These are phyloP conservation scores for Pythium angustatum DNA, from an alignment of 352 stramenopile species.

Conservation along the genomic window DNA sequence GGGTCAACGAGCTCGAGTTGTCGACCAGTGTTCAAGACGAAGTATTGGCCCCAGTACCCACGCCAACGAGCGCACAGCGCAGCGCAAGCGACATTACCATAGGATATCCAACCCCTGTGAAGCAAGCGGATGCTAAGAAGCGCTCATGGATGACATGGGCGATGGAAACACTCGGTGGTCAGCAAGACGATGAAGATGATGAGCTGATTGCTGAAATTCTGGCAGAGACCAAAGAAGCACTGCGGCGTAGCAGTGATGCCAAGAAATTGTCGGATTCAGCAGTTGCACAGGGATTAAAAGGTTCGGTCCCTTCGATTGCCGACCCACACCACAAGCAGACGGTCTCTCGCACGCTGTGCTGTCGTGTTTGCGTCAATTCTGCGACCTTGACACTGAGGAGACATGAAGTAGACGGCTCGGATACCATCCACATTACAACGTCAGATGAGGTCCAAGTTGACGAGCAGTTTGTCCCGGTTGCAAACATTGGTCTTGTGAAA, in stretches of 20 bases:
- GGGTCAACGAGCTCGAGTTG: not conserved
- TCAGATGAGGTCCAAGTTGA: constrained; percentile 24
- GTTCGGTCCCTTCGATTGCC: not conserved
- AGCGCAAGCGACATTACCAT: not conserved
- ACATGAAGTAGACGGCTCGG: constrained; percentile 34
- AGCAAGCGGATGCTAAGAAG: constrained; percentile 12
- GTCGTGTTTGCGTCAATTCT: constrained; percentile 60
- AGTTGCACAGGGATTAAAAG: not conserved
- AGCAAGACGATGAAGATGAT: constrained; percentile 62
- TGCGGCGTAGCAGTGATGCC: constrained; percentile 33
- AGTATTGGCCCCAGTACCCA: not conserved
- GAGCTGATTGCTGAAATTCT: constrained; percentile 70
- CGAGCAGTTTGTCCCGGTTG: constrained; percentile 75
- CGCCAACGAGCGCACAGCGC: not conserved
- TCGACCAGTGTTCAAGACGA: not conserved
- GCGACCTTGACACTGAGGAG: constrained; percentile 66
- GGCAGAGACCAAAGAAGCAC: constrained; percentile 56
- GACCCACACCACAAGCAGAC: constrained; percentile 3
- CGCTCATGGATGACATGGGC: constrained; percentile 71
- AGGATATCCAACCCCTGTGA: not conserved
- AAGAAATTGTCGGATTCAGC: constrained; percentile 16
- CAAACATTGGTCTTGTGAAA: constrained; percentile 80
- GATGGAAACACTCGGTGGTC: constrained; percentile 55
- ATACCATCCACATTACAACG: constrained; percentile 12
- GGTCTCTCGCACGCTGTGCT: constrained; percentile 28